phyloP scores from a whole-genome alignment of 345 rosid species.

The Eucalyptus cladocalyx region DNA sequence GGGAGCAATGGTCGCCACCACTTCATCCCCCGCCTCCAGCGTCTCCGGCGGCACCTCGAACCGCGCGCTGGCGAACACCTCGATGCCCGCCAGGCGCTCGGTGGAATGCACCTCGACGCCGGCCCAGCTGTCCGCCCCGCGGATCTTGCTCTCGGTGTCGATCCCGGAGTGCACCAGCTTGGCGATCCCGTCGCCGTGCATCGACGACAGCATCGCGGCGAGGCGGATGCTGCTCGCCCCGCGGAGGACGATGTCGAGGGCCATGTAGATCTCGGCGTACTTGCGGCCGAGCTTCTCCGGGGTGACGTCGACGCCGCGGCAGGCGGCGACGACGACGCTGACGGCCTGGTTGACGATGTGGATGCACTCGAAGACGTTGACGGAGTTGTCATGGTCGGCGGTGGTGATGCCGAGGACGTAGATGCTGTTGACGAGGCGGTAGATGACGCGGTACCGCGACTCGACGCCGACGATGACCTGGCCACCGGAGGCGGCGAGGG shows the following conservation, averaged over 20 bases:
- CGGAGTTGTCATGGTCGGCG: conserved; percentile 79
- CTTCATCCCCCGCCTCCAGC: conserved; percentile 70
- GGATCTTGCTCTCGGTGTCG: conserved; percentile 82
- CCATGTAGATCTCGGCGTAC: conserved; percentile 97
- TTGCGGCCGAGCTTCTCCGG: conserved; percentile 87
- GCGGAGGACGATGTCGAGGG: conserved; percentile 84
- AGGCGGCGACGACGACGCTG: conserved; percentile 86
- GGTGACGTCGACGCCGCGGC: conserved; percentile 99
- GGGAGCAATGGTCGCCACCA: conserved; percentile 50
- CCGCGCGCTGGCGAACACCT: conserved; percentile 42
- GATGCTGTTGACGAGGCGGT: conserved; percentile 88
- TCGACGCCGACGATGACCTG: conserved; percentile 97
- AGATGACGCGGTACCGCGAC: conserved; percentile 89
- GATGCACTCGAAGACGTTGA: conserved; percentile 94
- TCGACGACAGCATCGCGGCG: conserved; percentile 85
- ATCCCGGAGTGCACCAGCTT: conserved; percentile 95
- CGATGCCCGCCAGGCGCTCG: conserved; percentile 58
- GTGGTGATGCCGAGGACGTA: conserved; percentile 83
- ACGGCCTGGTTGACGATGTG: conserved; percentile 95
- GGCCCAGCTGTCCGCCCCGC: conserved; percentile 86
- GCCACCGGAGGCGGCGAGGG: conserved; percentile 91
- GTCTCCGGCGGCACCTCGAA: conserved; percentile 87
- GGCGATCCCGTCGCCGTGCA: conserved; percentile 97
- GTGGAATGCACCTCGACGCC: conserved; percentile 40
- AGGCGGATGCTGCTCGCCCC: conserved; percentile 87